These are phyloP conservation scores for Extremus antarcticus DNA, from an alignment of 495 filamentous ascomycete species.

Conservation along the genomic window DNA sequence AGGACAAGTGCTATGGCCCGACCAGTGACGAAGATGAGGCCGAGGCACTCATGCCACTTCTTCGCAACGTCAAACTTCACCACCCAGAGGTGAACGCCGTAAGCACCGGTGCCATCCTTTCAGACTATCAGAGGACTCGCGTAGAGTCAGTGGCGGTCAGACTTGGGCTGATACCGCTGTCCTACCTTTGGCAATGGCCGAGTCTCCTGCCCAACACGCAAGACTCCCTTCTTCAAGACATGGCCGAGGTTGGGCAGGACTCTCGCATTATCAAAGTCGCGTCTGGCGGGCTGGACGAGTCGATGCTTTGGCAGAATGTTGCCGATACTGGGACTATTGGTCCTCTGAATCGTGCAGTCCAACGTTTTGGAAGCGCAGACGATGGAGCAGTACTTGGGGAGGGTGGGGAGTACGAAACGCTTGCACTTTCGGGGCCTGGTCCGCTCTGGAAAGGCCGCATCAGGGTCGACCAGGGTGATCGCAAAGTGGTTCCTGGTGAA, in stretches of 20 bases:
- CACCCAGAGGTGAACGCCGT: conserved; percentile 76
- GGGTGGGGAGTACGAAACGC: conserved; percentile 92
- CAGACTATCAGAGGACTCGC: conserved; percentile 87
- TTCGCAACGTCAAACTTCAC: conserved; percentile 45
- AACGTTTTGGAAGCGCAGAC: conserved; percentile 53
- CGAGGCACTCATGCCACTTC: conserved; percentile 67
- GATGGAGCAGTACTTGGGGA: conserved; percentile 73
- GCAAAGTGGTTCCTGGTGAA: conserved; percentile 47
- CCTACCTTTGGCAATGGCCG: conserved; percentile 86
- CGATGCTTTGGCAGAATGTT: conserved; percentile 76
- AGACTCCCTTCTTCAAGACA: conserved; percentile 60
- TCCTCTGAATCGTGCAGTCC: conserved; percentile 51
- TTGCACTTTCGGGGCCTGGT: conserved; percentile 70
- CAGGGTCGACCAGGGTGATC: conserved; percentile 44
- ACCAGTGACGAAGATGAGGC: conserved; percentile 58
- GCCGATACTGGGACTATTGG: conserved; percentile 39
- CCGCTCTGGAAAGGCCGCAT: conserved; percentile 62
- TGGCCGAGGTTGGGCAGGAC: conserved; percentile 65
- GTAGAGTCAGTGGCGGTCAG: conserved; percentile 78
- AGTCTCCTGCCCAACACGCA: conserved; percentile 44
- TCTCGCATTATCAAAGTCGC: conserved; percentile 89
- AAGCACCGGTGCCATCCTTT: conserved; percentile 82
- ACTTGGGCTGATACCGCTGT: conserved; percentile 65
- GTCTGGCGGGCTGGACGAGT: conserved; percentile 74
- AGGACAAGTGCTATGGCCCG: conserved; percentile 46